phyloP scores from a whole-genome alignment of 2,329 filamentous ascomycete genomes.

The Fusarium algeriense region DNA sequence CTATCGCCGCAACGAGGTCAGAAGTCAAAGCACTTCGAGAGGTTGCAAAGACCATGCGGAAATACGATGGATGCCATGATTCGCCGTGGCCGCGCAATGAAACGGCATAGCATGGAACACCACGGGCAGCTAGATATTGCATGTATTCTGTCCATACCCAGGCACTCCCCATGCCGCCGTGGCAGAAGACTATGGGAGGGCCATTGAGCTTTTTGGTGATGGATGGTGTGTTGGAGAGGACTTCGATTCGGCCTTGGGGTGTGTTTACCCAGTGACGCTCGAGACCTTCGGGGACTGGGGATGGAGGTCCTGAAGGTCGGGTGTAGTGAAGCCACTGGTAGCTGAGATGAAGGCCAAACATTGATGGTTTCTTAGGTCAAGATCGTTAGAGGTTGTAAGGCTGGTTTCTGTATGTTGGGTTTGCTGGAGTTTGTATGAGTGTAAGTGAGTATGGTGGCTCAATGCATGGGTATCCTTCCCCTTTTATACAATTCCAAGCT shows the following conservation, averaged over 20 bases:
- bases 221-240: constrained; percentile 58
- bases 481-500: constrained; percentile 16
- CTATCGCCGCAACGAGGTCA: constrained; percentile 59
- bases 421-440: neutral
- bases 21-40: constrained; percentile 56
- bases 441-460: neutral
- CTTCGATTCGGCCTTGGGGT: constrained; percentile 60
- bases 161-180: constrained; percentile 67
- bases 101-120: constrained; percentile 64
- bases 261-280: constrained; percentile 60
- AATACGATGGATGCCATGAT: constrained; percentile 63
- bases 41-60: constrained; percentile 62
- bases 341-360: constrained; percentile 45
- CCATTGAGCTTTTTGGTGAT: constrained; percentile 17
- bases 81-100: constrained; percentile 65
- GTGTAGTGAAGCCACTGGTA: constrained; percentile 46
- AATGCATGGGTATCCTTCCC: neutral
- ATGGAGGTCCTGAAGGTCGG: constrained; percentile 40
- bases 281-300: constrained; percentile 53
- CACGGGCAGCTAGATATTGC: constrained; percentile 58
- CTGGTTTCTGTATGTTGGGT: neutral
- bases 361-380: constrained; percentile 18
- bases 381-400: neutral
- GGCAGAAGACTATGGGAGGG: constrained; percentile 63
- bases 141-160: constrained; percentile 66